These are phyloP conservation scores for Prunus yedoensis DNA, from an alignment of 331 rosid species.

Conservation along the genomic window DNA sequence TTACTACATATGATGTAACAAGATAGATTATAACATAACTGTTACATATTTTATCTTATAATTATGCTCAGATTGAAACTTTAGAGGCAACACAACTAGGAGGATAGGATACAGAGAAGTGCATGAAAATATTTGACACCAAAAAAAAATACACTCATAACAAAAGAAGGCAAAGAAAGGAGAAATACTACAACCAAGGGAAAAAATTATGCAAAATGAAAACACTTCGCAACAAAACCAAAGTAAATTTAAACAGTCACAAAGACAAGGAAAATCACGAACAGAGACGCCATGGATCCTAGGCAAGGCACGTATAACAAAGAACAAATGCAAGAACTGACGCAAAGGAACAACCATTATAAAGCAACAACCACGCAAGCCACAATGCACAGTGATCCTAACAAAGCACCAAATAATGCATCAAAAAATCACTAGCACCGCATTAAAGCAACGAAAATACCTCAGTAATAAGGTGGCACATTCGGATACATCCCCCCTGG, in stretches of 20 bases:
- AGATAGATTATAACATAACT: background rate
- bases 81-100: background rate
- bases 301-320: background rate
- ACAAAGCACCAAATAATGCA: background rate
- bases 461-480: constrained; percentile 86
- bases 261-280: background rate
- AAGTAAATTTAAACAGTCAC: background rate
- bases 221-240: background rate
- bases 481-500: constrained; percentile 84
- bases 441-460: constrained; percentile 30
- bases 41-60: background rate
- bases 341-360: background rate
- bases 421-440: background rate
- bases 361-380: background rate
- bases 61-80: background rate
- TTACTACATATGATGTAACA: background rate
- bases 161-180: background rate
- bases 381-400: background rate
- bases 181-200: background rate
- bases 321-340: background rate
- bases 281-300: background rate
- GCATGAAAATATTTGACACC: background rate
- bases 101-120: background rate
- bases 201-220: background rate
- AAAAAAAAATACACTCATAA: background rate